Base-by-base conservation (phyloP, 495 filamentous ascomycete species). In the Pyrenopolyporus hunteri region DNA sequence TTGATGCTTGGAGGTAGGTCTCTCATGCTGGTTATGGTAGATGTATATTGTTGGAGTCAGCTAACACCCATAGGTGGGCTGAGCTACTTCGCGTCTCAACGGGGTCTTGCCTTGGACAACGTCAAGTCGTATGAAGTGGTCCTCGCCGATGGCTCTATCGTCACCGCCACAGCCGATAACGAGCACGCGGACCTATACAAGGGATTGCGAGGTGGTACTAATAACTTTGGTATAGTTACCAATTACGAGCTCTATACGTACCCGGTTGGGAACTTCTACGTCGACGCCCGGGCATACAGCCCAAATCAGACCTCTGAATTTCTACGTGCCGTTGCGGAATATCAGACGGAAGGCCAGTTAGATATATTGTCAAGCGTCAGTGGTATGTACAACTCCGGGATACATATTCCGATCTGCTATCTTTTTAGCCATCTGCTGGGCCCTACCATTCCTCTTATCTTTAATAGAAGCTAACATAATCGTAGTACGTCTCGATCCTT, bases 111-210 rank as follows among this genome's bases (percentile, higher is more conserved):
- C 0, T 76, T 78, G 4, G 79, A 80, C 59, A 82, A 80, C 9
- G 77, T 82, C 7, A 54, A 78, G 44, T 77, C 80, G 22, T 85
- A 74, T 48, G 81, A 87, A 37, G 75, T 86, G 6, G 81, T 85
- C 14, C 76, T 85, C 13, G 78, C 82, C 32, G 76, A 82, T 64
- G 80, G 80, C 25, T 78, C 72, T n/a, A 74, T 85, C 57, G 73
- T 80, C 14, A 76, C 78, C 49, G 81, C 81, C 16, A 77, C 74
- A 29, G 66, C 59, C 20, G 58, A 70, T 20, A 68, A 64, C 0
- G 40, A 68, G 1, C 66, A 78, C 26, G 47, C 59, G 32, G 73
- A 77, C 42, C 68, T 79, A 7, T 79, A 74, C 64, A 67, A 64
- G 37, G 73, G 74, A 3, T 69, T 81, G 44, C 72, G 77, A 44